Conservation (phyloP, 1,139 yeast genomes). For the Trichomonascaceae sp. region DNA sequence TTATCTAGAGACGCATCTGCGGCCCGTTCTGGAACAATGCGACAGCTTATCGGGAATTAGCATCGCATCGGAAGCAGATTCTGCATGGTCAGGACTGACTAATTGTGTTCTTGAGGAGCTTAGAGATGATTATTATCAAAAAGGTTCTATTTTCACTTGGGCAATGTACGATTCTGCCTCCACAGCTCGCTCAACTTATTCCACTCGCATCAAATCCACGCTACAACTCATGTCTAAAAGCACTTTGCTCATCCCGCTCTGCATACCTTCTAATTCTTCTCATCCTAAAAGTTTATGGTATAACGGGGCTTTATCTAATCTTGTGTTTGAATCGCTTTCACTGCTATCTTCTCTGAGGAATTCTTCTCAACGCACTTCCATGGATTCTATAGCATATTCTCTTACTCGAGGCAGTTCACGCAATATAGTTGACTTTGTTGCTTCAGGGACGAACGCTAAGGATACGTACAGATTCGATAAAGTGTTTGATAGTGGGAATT, state of each 20-base stretch:
- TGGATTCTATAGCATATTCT: slow-evolving; percentile 22
- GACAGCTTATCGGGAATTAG: slow-evolving; percentile 71
- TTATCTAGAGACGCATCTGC: slow-evolving; percentile 52
- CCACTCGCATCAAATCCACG: slow-evolving; percentile 43
- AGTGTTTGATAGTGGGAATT: slow-evolving; percentile 15
- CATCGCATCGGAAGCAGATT: slow-evolving; percentile 59
- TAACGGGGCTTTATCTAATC: slow-evolving; percentile 22
- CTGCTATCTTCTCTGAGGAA: slow-evolving; percentile 25
- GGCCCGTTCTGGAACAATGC: slow-evolving; percentile 67
- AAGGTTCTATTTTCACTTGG: slow-evolving; percentile 55
- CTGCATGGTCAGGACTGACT: slow-evolving; percentile 82
- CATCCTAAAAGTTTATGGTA: slow-evolving; percentile 26
- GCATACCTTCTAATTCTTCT: slow-evolving; percentile 1
- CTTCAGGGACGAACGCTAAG: slow-evolving; percentile 2
- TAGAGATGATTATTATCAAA: slow-evolving; percentile 68
- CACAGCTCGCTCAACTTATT: neutral
- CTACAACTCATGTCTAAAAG: slow-evolving; percentile 42
- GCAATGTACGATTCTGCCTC: slow-evolving; percentile 22
- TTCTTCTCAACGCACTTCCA: slow-evolving; percentile 20
- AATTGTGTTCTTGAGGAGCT: slow-evolving; percentile 45
- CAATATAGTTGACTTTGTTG: slow-evolving; percentile 20
- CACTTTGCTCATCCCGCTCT: slow-evolving; percentile 46
- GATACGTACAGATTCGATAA: slow-evolving; percentile 15
- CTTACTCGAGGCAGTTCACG: slow-evolving; percentile 22
- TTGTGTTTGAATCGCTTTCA: slow-evolving; percentile 28